Evolutionary conservation across 2,329 filamentous ascomycete species (phyloP).

Genomic region (Talaromyces sp.): DNA sequence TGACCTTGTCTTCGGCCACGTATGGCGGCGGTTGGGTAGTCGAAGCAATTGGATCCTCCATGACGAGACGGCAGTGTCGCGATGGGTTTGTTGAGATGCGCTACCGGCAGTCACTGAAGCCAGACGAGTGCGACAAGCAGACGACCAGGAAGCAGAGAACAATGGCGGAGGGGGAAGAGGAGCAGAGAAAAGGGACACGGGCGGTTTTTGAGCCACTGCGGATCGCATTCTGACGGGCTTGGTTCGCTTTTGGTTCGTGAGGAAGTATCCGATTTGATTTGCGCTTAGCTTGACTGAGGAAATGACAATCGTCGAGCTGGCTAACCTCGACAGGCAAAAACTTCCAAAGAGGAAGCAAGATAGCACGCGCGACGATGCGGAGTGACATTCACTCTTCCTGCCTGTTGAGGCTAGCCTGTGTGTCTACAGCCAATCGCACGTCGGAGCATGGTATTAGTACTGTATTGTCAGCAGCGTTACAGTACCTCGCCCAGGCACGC

Average conservation of each 20-base stretch:
- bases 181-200: neutral
- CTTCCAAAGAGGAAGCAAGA: neutral
- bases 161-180: neutral
- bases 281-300: neutral
- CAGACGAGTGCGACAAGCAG: neutral
- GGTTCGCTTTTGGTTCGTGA: neutral
- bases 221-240: neutral
- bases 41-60: constrained; percentile 3
- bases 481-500: neutral
- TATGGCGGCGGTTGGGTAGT: neutral
- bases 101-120: neutral
- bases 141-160: neutral
- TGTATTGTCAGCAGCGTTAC: neutral
- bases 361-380: neutral
- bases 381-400: neutral
- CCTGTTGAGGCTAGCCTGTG: neutral
- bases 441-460: neutral
- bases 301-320: neutral
- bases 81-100: neutral
- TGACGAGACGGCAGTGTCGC: constrained; percentile 1
- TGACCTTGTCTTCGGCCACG: neutral
- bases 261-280: neutral
- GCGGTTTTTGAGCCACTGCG: neutral
- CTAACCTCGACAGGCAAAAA: neutral
- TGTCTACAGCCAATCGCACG: neutral